Conservation (phyloP, 2,329 filamentous ascomycete genomes). For the Ophiocordyceps camponoti-rufipedis region DNA sequence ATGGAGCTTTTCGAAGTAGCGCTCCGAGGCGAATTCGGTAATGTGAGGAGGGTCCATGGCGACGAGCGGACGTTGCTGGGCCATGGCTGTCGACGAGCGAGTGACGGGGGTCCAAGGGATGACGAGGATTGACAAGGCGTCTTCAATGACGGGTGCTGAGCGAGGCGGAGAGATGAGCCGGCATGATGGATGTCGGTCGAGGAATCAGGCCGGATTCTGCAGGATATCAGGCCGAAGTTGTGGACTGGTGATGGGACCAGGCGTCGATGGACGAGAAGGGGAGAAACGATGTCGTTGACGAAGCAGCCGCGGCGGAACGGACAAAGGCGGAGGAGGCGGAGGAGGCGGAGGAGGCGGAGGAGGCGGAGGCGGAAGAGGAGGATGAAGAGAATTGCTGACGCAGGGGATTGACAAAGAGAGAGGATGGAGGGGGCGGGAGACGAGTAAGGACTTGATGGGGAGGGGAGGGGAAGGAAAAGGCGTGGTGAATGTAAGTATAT, state of each 20-base stretch:
- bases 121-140: slow-evolving; percentile 10
- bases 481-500: too few species aligned
- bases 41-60: slow-evolving; percentile 44
- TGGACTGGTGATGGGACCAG: background rate
- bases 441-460: background rate
- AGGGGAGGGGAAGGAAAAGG: too few species aligned
- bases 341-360: background rate
- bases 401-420: background rate
- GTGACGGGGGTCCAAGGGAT: slow-evolving; percentile 1
- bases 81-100: slow-evolving; percentile 10
- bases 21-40: slow-evolving; percentile 48
- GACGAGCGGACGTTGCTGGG: slow-evolving; percentile 12
- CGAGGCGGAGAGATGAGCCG: background rate
- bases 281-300: background rate
- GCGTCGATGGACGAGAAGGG: background rate
- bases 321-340: background rate
- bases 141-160: slow-evolving; percentile 13
- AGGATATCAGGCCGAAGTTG: background rate
- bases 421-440: background rate
- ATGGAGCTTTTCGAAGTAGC: slow-evolving; percentile 43
- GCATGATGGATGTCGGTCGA: background rate
- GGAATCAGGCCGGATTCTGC: background rate
- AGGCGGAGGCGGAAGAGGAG: background rate
- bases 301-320: background rate
- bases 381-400: background rate